Base-by-base conservation (phyloP, 441 rosid species). In the California macrophylla region DNA sequence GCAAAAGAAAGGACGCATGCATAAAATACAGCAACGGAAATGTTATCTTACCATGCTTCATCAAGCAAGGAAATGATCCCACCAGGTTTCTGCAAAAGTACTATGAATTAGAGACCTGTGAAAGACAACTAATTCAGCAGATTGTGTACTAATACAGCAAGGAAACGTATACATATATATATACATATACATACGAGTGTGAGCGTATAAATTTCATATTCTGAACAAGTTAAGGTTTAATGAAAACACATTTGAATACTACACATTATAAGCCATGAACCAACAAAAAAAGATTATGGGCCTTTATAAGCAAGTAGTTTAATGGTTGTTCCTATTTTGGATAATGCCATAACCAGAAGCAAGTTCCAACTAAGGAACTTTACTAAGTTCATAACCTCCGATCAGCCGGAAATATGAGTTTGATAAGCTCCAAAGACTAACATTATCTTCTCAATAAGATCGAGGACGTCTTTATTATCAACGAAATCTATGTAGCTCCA, bases 401-500 rank as follows among this genome's bases (percentile, higher is more conserved):
- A 18, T 5, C 58, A 50, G 23, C 18, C 5, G 10, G 24, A 50
- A 50, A 50, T 65, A 9, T 34, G 24, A 21, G 69, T 29, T 23
- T n/a, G 6, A 50, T 50, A 50, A 50, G 23, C 24, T 50, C 58
- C 29, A 56, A 58, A 58, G 64, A 25, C 58, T 50, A 50, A 50
- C 23, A 50, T 9, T 58, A 24, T 25, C 97, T 92, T 94, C 82
- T 92, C 98, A 26, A 94, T 82, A 69, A 94, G 98, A 80, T 94
- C 99, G 63, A 94, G 81, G 52, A 94, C 98, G 83, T 94, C 98
- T 84, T 92, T 93, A 73, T 94, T 94, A 75, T 94, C 99, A 58
- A 92, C 99, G 76, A 94, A 94, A 74, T 94, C 98, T 72, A 94
- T 92, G 86, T 94, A 89, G 82, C 98, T 94, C 98, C 99, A 94